phyloP scores from a whole-genome alignment of 1,284 basidiomycete species.

The Cutaneotrichosporon arboriforme region DNA sequence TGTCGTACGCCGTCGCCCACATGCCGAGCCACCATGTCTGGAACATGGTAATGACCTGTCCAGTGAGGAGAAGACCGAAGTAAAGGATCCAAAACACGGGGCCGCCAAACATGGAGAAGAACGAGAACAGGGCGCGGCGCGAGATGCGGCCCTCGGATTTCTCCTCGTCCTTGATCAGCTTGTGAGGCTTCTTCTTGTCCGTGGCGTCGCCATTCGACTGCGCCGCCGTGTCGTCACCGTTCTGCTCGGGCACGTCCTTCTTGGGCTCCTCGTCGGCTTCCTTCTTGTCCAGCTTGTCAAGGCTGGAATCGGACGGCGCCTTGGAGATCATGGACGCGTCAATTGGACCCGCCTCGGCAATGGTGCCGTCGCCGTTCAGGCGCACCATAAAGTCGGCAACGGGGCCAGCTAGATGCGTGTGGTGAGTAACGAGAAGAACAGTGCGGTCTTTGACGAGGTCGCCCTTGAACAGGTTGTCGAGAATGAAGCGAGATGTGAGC shows the following conservation, averaged over 20 bases:
- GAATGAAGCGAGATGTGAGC: constrained; percentile 67
- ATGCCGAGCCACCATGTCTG: constrained; percentile 59
- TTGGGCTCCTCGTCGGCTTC: constrained; percentile 39
- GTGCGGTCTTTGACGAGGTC: constrained; percentile 67
- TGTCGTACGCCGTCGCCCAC: constrained; percentile 58
- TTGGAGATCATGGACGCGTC: constrained; percentile 21
- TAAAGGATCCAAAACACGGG: constrained; percentile 47
- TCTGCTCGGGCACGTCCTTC: constrained; percentile 3
- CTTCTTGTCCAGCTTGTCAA: constrained; percentile 19
- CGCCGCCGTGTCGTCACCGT: constrained; percentile 25
- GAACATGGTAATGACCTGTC: constrained; percentile 43
- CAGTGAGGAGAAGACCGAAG: constrained; percentile 32
- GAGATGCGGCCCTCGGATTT: constrained; percentile 56
- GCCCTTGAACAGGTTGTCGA: constrained; percentile 66
- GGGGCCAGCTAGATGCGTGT: constrained; percentile 61
- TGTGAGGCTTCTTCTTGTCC: constrained; percentile 13
- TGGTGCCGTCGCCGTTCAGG: constrained; percentile 54
- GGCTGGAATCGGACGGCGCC: constrained; percentile 13
- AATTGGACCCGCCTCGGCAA: constrained; percentile 39
- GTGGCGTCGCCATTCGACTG: constrained; percentile 16
- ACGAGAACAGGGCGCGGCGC: constrained; percentile 47
- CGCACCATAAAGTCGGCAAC: constrained; percentile 62
- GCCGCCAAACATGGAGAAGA: constrained; percentile 48
- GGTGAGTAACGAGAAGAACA: constrained; percentile 68
- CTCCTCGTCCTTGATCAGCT: constrained; percentile 58